Base-by-base conservation (phyloP, 2,329 filamentous ascomycete species). In the Nannizziopsis arthrosporioides region DNA sequence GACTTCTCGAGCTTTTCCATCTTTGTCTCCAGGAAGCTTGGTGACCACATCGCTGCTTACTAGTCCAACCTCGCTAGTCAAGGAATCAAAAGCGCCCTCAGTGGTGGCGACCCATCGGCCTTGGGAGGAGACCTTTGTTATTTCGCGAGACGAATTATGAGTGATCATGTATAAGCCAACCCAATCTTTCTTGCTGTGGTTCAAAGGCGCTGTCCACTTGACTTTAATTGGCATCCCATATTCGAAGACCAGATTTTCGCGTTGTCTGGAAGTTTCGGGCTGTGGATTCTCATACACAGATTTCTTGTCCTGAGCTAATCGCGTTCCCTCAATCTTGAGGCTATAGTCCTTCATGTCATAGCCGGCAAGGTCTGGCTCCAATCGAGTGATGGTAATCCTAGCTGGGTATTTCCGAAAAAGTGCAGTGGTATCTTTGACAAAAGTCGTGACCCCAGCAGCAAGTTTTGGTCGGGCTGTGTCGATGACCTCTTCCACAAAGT, bases 131-230 rank as follows among this genome's bases (percentile, higher is more conserved):
- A 95, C 79, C 45, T 85, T 81, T 1, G 92, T 94, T 11, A 82
- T 72, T 35, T 94, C 85, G 36, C 90, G 80, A 6, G 85, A 92
- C 5, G 81, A 78, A 61, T 95, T 98, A 66, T 96, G 90, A 2
- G 87, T 88, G 2, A 98, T 87, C 78, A 89, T 88, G 71, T 96
- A 98, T 5, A 98, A 74, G 3, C 90, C 90, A 46, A 98, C 81
- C 92, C 92, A 98, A 65, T 98, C 92, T 59, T 83, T 84, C 63
- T 84, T 88, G 68, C 81, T 82, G 67, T 96, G 92, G 55, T 88
- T 85, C 34, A 80, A 73, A 0, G 92, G 90, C 0, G 90, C 92
- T 22, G 79, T 85, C 92, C 92, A 98, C 57, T 79, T 85, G 53
- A 96, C 85, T 56, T 77, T 84, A 63, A 98, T 85, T 0, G 92